Percentiles rank a stretch among this genome's conserved stretches.
Evolutionary conservation across 257 asterid genomes (phyloP).

Genomic region (Solanum stenotomum): DNA sequence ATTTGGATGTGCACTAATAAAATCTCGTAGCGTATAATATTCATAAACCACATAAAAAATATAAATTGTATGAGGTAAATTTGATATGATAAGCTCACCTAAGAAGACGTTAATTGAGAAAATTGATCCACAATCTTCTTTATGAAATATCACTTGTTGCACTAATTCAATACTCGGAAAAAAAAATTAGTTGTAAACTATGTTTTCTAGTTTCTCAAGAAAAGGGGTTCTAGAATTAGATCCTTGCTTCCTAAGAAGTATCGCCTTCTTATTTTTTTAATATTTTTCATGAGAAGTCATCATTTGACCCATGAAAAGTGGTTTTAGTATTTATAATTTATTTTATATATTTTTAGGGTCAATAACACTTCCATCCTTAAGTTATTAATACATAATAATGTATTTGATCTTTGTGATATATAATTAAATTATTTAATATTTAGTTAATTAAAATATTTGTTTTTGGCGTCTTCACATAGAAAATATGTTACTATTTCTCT

Average conservation of each 20-base stretch:
- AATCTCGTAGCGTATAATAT: too few relatives aligned
- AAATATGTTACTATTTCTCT: too few relatives aligned
- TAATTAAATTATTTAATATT: neutral
- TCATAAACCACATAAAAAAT: too few relatives aligned
- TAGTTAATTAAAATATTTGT: neutral
- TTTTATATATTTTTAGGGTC: neutral
- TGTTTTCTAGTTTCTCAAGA: neutral
- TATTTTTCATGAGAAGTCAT: neutral
- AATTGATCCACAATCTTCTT: neutral
- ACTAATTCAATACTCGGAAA: accelerated
- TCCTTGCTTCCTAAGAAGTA: neutral
- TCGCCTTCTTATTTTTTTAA: neutral
- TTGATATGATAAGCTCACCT: neutral
- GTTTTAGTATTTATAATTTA: neutral
- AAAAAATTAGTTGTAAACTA: too few relatives aligned
- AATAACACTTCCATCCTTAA: neutral
- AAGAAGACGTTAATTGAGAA: neutral
- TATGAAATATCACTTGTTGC: neutral
- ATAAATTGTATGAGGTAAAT: neutral
- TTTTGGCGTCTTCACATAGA: neutral
- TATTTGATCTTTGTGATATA: neutral
- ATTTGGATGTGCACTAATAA: neutral
- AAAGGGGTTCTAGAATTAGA: neutral
- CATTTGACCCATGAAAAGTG: neutral
- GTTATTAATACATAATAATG: neutral